Evolutionary conservation across 139 green algal genomes (phyloP), one percentile per base, ranked within the genome.

Genomic region (Chlamydomonas sp.): DNA sequence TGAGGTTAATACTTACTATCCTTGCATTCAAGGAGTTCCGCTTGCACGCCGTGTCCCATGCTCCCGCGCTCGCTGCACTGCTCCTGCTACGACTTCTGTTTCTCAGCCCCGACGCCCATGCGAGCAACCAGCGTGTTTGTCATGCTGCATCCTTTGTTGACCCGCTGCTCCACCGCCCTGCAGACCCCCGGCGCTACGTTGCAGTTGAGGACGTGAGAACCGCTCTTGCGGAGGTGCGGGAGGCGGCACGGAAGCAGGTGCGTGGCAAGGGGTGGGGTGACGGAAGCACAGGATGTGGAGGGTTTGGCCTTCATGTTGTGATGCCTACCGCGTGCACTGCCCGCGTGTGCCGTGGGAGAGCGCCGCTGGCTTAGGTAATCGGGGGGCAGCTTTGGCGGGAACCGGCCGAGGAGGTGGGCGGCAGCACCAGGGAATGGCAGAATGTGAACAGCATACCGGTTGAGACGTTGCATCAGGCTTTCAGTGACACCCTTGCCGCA

Each of bases 111-210:
- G 10, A 71, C 66, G 10, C 66, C 66, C 66, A 71, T 18, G 10
- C 66, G 66, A 10, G 10, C 66, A 71, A 18, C 12, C 66, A 10
- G 10, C 66, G 12, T 71, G 66, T 71, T 14, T 71, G 66, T 18
- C 66, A 71, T 10, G 10, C 12, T 71, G 10, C 66, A 71, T 10
- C 66, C 66, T 71, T 14, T 71, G 10, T 71, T 18, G 10, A 14
- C 16, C 66, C 64, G 10, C 31, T 66, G 49, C 67, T 5, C 6
- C 78, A 7, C 61, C 61, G 5, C 57, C 63, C 14, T 71, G 66
- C 75, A 88, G 84, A 88, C 60, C 64, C 63, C 4, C 74, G 64
- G 57, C 84, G 75, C 63, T 88, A 71, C 58, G 75, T 88, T 4
- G 17, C 75, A 4, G 18, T 88, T 5, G 84, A 88, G 18, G 76